Conservation (phyloP, 108 stramenopile genomes). For the Fragilaria crotonensis region DNA sequence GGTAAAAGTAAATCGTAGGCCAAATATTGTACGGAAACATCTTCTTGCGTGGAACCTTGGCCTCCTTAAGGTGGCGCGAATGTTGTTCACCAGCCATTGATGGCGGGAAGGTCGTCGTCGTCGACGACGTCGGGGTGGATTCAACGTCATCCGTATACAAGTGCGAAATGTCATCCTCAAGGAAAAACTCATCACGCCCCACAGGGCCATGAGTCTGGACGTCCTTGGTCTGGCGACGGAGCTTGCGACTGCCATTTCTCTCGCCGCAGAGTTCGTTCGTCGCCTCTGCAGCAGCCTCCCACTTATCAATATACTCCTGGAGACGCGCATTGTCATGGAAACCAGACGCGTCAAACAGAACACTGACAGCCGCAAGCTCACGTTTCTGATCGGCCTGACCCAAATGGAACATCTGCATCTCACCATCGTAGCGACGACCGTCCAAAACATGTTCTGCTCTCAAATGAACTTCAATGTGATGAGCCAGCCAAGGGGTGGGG, state of each 20-base stretch:
- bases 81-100: not conserved
- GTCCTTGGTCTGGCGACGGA: too few species aligned
- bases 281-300: slow-evolving; percentile 11
- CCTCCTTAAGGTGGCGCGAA: too few species aligned
- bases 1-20: slow-evolving; percentile 39
- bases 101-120: too few species aligned
- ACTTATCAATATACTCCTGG: slow-evolving; percentile 16
- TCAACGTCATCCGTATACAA: not conserved
- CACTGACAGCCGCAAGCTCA: slow-evolving; percentile 12
- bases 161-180: too few species aligned
- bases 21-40: slow-evolving; percentile 27
- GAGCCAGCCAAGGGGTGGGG: slow-evolving; percentile 5
- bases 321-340: slow-evolving; percentile 13
- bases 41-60: slow-evolving; percentile 8
- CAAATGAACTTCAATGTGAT: slow-evolving; percentile 16
- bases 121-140: not conserved
- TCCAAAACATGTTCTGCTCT: slow-evolving; percentile 24
- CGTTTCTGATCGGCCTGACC: slow-evolving; percentile 4
- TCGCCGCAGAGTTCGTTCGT: not conserved
- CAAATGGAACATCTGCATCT: slow-evolving; percentile 23
- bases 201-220: too few species aligned
- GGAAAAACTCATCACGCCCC: too few species aligned
- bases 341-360: slow-evolving; percentile 18
- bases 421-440: slow-evolving; percentile 25
- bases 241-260: too few species aligned